Conservation (phyloP, 495 filamentous ascomycete species). For the Immersiella caudata region DNA sequence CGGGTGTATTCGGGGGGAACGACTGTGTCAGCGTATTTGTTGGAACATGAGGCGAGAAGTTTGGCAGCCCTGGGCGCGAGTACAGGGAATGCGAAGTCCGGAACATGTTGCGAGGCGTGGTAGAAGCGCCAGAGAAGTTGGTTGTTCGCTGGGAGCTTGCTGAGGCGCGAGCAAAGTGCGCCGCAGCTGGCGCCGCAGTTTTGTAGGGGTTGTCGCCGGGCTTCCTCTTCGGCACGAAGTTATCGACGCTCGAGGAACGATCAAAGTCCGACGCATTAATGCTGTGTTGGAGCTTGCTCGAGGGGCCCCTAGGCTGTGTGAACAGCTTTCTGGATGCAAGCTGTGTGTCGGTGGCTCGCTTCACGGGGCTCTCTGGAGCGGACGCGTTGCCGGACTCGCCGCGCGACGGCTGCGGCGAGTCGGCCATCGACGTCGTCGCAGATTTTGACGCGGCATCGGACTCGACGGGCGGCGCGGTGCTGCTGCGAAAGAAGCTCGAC, state of each 20-base stretch:
- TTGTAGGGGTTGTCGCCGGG: constrained; percentile 43
- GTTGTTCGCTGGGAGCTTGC: constrained; percentile 24
- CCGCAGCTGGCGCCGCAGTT: constrained; percentile 18
- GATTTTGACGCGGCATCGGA: constrained; percentile 16
- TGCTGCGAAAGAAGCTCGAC: constrained; percentile 31
- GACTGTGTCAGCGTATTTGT: constrained; percentile 34
- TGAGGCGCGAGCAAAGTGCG: constrained; percentile 29
- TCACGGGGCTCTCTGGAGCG: constrained; percentile 39
- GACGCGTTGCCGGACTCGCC: constrained; percentile 32
- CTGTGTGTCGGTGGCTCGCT: constrained; percentile 42
- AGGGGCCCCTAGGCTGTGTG: constrained; percentile 37
- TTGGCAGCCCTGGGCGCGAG: constrained; percentile 34
- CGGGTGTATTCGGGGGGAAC: constrained; percentile 42
- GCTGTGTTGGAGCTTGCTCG: constrained; percentile 40
- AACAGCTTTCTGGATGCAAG: constrained; percentile 39
- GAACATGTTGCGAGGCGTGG: constrained; percentile 44
- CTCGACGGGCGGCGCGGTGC: constrained; percentile 26
- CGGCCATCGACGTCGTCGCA: constrained; percentile 14
- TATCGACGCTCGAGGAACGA: constrained; percentile 23
- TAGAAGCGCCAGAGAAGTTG: constrained; percentile 32
- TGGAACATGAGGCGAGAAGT: constrained; percentile 44
- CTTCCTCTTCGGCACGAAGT: constrained; percentile 26
- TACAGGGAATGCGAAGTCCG: constrained; percentile 40
- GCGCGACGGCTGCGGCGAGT: constrained; percentile 16
- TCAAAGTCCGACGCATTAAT: constrained; percentile 36